Percentiles rank a stretch among this genome's conserved stretches.
Conservation (phyloP, 768 basidiomycete species). For the Multifurca ochricompacta region DNA sequence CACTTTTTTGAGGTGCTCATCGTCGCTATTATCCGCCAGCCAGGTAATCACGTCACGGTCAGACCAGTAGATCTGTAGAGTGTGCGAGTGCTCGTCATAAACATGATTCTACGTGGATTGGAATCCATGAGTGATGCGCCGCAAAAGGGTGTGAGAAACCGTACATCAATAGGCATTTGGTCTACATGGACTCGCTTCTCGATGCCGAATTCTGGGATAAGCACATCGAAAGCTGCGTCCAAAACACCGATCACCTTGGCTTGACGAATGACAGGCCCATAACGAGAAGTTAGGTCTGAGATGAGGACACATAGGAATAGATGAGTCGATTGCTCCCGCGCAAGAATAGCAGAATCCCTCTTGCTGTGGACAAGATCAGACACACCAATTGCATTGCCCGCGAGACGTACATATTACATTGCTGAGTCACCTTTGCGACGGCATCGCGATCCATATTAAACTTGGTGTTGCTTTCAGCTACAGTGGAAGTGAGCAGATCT, state of each 20-base stretch:
- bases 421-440: conserved; percentile 95
- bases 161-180: conserved; percentile 96
- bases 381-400: background rate
- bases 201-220: conserved; percentile 95
- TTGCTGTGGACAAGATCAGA: conserved; percentile 43
- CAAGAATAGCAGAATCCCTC: conserved; percentile 83
- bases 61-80: conserved; percentile 95
- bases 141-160: conserved; percentile 24
- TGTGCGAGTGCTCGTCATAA: conserved; percentile 90
- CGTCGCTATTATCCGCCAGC: conserved; percentile 93
- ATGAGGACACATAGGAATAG: conserved; percentile 93
- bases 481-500: conserved; percentile 2
- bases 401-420: conserved; percentile 82
- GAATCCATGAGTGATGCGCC: background rate
- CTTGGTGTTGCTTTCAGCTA: conserved; percentile 44
- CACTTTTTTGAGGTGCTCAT: conserved; percentile 92
- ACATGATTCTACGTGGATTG: conserved; percentile 66
- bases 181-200: conserved; percentile 99
- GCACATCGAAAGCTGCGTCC: conserved; percentile 96
- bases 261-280: conserved; percentile 91
- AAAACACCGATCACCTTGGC: conserved; percentile 94
- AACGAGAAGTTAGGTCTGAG: conserved; percentile 86
- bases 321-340: conserved; percentile 95
- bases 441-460: conserved; percentile 98
- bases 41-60: conserved; percentile 88